Evolutionary conservation across 139 green algal species (phyloP).

Genomic region (Chlamydomonas incerta): DNA sequence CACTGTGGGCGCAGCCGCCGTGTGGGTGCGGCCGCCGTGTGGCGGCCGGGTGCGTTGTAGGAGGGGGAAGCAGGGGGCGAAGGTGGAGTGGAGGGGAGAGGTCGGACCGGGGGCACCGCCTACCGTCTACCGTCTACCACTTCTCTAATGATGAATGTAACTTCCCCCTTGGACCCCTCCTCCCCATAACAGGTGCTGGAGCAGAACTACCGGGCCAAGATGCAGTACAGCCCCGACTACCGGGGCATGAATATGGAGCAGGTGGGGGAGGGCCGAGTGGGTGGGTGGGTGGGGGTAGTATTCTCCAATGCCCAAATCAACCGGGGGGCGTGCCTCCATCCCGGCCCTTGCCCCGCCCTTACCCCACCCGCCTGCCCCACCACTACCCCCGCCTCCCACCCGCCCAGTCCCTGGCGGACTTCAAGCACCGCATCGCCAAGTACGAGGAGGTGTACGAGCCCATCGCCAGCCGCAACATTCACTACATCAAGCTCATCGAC

Average conservation of each 20-base stretch:
- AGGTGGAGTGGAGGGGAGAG: too few relatives aligned
- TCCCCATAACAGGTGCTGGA: slow-evolving; percentile 75
- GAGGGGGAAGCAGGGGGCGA: too few relatives aligned
- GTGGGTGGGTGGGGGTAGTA: neutral
- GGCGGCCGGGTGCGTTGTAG: too few relatives aligned
- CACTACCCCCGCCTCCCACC: too few relatives aligned
- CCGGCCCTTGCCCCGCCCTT: too few relatives aligned
- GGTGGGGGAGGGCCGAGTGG: neutral
- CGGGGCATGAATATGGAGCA: slow-evolving; percentile 55
- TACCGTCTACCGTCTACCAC: too few relatives aligned
- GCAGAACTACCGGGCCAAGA: slow-evolving; percentile 93
- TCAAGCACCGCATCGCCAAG: slow-evolving; percentile 61
- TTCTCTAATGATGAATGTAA: too few relatives aligned
- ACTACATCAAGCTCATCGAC: slow-evolving; percentile 99
- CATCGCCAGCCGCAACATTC: slow-evolving; percentile 75
- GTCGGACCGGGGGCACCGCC: too few relatives aligned
- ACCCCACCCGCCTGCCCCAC: neutral
- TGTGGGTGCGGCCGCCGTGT: too few relatives aligned
- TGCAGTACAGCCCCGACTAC: slow-evolving; percentile 92
- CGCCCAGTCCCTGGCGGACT: slow-evolving; percentile 57
- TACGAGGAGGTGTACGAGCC: slow-evolving; percentile 93
- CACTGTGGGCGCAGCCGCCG: too few relatives aligned
- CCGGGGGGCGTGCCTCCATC: too few relatives aligned
- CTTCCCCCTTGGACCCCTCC: neutral
- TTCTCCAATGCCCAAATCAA: too few relatives aligned